Evolutionary conservation across 148 eudicot species (phyloP).

Genomic region (Oxyria digyna): DNA sequence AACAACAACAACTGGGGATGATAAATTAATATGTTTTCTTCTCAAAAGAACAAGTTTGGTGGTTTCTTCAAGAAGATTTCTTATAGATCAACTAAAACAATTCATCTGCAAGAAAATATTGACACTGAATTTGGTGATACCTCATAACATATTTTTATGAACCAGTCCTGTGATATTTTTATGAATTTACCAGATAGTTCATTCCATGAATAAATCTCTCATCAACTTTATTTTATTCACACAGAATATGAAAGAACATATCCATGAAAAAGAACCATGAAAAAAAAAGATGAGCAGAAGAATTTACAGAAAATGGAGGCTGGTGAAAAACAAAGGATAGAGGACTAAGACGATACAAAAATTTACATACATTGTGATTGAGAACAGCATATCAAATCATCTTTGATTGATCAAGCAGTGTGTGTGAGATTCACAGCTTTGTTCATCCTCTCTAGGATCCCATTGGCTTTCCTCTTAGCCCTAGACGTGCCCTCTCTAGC

Average conservation of each 20-base stretch:
- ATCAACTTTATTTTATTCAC: constrained; percentile 10
- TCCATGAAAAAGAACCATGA: constrained; percentile 6
- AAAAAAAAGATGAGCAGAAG: constrained; percentile 4
- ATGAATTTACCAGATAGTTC: neutral
- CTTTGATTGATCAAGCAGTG: constrained; percentile 37
- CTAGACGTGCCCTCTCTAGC: constrained; percentile 76
- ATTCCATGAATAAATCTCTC: neutral
- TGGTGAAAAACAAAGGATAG: neutral
- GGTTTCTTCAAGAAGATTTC: constrained; percentile 19
- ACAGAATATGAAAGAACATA: neutral
- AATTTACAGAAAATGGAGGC: constrained; percentile 21
- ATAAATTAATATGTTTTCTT: neutral
- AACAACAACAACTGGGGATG: neutral
- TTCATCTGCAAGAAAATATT: neutral
- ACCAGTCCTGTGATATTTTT: neutral
- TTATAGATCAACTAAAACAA: constrained; percentile 1
- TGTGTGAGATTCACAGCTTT: constrained; percentile 48
- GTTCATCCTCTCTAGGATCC: constrained; percentile 67
- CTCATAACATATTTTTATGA: neutral
- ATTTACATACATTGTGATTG: constrained; percentile 21
- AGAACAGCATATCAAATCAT: neutral
- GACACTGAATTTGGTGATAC: neutral
- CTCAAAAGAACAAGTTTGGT: constrained; percentile 28
- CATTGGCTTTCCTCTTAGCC: constrained; percentile 87
- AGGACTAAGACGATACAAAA: constrained; percentile 16